A percentile compares a stretch with the other conserved stretches of the same genome.
These are phyloP conservation scores for Phylloboletellus chloephorus DNA, from an alignment of 1,284 basidiomycete genomes.

Conservation along the genomic window DNA sequence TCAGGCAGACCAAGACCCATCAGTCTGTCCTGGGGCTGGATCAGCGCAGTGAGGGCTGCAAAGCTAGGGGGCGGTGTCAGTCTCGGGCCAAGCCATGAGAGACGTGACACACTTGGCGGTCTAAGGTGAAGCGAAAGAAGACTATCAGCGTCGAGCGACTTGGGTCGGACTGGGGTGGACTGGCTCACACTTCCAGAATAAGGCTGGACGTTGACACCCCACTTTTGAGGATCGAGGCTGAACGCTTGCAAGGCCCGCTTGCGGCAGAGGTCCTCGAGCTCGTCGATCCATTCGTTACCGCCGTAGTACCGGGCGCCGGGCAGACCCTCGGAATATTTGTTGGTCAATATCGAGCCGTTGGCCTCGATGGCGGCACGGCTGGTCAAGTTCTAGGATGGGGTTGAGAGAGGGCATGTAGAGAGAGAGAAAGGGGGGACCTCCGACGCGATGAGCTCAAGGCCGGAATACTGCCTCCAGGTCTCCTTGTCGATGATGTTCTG, in stretches of 20 bases:
- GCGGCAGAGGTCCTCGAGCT: slow-evolving; percentile 92
- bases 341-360: slow-evolving; percentile 97
- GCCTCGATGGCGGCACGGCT: slow-evolving; percentile 94
- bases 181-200: slow-evolving; percentile 87
- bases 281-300: slow-evolving; percentile 95
- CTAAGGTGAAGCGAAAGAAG: slow-evolving; percentile 31
- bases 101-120: slow-evolving; percentile 71
- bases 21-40: slow-evolving; percentile 96
- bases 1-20: slow-evolving; percentile 99
- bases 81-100: not conserved
- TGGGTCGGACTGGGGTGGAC: slow-evolving; percentile 4
- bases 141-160: slow-evolving; percentile 5
- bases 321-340: slow-evolving; percentile 97
- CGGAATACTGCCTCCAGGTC: slow-evolving; percentile 97
- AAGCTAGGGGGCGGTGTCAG: slow-evolving; percentile 55
- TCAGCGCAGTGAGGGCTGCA: slow-evolving; percentile 92
- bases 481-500: slow-evolving; percentile 99
- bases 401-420: slow-evolving; percentile 10
- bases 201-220: slow-evolving; percentile 99
- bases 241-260: slow-evolving; percentile 96
- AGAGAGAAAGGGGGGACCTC: slow-evolving; percentile 51
- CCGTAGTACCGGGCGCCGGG: slow-evolving; percentile 97
- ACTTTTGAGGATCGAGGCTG: slow-evolving; percentile 87
- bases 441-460: slow-evolving; percentile 94
- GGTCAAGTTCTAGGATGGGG: slow-evolving; percentile 74